phyloP scores from a whole-genome alignment of 805 yeast species.

The Ascoidea asiatica region DNA sequence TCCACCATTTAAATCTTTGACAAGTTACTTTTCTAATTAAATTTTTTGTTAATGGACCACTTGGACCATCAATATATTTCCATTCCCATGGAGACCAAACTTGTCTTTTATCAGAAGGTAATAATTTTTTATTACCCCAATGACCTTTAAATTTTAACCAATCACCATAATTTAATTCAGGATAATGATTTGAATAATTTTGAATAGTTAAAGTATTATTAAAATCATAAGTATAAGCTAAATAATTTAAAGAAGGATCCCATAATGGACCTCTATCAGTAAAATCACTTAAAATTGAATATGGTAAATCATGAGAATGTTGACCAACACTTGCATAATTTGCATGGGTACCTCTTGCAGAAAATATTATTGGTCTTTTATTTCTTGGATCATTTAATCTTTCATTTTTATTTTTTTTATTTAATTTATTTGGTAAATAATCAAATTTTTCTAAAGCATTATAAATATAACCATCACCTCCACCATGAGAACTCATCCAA shows the following conservation, averaged over 20 bases:
- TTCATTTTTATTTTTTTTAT: conserved; percentile 1
- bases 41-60: conserved; percentile 78
- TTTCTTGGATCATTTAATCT: conserved; percentile 13
- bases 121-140: conserved; percentile 81
- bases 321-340: conserved; percentile 94
- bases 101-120: conserved; percentile 64
- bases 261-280: conserved; percentile 92
- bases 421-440: conserved; percentile 14
- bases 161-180: conserved; percentile 42
- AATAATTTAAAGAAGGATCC: conserved; percentile 78
- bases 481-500: conserved; percentile 98
- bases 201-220: conserved; percentile 15
- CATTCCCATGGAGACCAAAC: conserved; percentile 80
- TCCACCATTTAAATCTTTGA: conserved; percentile 88
- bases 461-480: conserved; percentile 82
- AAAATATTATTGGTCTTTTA: conserved; percentile 62
- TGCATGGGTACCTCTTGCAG: conserved; percentile 96
- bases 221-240: conserved; percentile 64
- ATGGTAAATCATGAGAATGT: conserved; percentile 91
- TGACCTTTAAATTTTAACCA: conserved; percentile 77
- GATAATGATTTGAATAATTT: conserved; percentile 31
- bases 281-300: conserved; percentile 79
- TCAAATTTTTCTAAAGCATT: conserved; percentile 58
- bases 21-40: conserved; percentile 60
- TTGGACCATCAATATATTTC: conserved; percentile 86